Evolutionary conservation across 2,329 filamentous ascomycete genomes (phyloP).

Genomic region (Xylogone sp.): DNA sequence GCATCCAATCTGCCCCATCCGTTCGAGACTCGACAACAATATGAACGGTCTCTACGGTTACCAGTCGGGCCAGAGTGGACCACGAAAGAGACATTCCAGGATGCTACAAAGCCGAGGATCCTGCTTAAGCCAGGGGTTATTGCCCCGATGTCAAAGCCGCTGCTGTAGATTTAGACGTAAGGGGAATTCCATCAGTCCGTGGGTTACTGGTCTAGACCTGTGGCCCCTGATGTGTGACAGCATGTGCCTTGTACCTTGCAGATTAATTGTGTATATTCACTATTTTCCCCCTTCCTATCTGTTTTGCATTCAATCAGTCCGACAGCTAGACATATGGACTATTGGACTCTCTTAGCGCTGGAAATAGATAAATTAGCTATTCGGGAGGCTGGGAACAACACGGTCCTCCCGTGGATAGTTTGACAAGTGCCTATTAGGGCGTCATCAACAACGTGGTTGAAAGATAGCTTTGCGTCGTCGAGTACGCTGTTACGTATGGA

Average conservation of each 20-base stretch:
- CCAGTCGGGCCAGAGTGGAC: conserved; percentile 93
- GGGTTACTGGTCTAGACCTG: background rate
- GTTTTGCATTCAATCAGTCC: too few species aligned
- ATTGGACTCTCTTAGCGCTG: too few species aligned
- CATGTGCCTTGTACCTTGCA: background rate
- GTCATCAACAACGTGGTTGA: background rate
- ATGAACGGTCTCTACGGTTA: conserved; percentile 81
- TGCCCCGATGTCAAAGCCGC: conserved; percentile 78
- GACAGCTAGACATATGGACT: too few species aligned
- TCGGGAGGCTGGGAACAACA: too few species aligned
- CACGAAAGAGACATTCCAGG: conserved; percentile 94
- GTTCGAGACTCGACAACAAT: conserved; percentile 85
- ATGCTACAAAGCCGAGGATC: conserved; percentile 81
- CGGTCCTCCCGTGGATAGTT: background rate
- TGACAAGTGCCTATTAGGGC: background rate
- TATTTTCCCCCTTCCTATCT: too few species aligned
- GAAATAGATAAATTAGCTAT: too few species aligned
- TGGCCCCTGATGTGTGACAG: background rate
- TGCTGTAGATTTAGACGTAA: conserved; percentile 17
- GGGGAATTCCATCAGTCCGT: background rate
- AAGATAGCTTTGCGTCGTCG: background rate
- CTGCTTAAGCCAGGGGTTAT: conserved; percentile 90
- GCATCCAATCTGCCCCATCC: conserved; percentile 79
- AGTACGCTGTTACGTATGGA: too few species aligned
- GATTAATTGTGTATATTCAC: background rate